A percentile compares a stretch with the other conserved stretches of the same genome.
Conservation (phyloP, 805 yeast genomes). For the Candida lessepsii region DNA sequence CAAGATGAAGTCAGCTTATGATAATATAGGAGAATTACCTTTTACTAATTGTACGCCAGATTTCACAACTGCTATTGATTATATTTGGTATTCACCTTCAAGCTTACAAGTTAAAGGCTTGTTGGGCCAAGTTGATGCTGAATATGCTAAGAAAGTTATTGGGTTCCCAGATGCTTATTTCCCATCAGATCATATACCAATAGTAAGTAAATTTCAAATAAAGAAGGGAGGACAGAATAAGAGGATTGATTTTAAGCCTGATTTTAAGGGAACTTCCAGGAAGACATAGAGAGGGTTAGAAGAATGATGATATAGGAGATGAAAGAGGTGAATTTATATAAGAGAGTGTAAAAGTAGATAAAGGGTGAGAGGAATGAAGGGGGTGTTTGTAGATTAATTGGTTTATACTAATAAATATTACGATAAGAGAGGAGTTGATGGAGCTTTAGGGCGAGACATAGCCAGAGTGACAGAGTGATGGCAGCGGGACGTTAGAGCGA, state of each 20-base stretch:
- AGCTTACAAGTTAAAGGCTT: conserved; percentile 81
- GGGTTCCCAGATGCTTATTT: conserved; percentile 93
- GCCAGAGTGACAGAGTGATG: no score
- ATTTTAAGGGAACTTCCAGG: conserved; percentile 42
- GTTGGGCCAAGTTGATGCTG: conserved; percentile 78
- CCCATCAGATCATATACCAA: conserved; percentile 94
- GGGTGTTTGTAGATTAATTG: conserved; percentile 1
- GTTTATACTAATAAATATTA: conserved; percentile 3
- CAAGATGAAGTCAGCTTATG: conserved; percentile 81
- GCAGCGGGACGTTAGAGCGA: no score
- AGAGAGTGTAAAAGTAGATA: no score
- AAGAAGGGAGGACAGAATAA: conserved; percentile 41
- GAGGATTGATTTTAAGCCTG: conserved; percentile 46
- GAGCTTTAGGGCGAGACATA: no score
- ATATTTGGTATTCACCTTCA: conserved; percentile 88
- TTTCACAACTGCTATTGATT: conserved; percentile 91
- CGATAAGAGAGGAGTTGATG: no score
- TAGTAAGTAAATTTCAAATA: conserved; percentile 74
- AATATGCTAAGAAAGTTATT: conserved; percentile 70
- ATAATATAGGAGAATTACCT: conserved; percentile 82
- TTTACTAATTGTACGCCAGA: conserved; percentile 94
- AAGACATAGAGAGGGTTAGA: conserved; percentile 27
- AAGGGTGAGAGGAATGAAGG: neutral
- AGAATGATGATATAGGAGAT: neutral
- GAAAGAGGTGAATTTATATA: no score